Evolutionary conservation across 1,139 yeast genomes (phyloP), one percentile per base, ranked within the genome.

Genomic region (Suhomyces maxii): DNA sequence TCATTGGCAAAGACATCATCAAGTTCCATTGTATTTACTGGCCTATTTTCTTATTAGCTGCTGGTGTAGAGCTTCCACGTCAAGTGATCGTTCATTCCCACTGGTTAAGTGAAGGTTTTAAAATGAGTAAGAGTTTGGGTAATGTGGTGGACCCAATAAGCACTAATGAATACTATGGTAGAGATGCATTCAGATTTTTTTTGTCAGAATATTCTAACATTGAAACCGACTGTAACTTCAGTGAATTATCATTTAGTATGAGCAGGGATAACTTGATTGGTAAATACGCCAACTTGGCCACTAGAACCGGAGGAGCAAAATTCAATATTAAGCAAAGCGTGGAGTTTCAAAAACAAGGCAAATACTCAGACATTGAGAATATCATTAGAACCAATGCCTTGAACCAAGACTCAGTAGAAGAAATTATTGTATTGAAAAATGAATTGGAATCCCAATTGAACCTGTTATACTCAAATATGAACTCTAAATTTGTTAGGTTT

Each of bases 61-160:
- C 95, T 0, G 84, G 77, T 0, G 60, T 88, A 0, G 80, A 80
- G 3, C 60, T 85, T 8, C 98, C 98, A 0, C 68, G 75, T 36
- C 86, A 84, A 52, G 80, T 93, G 5, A 77, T 90, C 10, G 96
- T 93, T 1, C 99, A 93, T 67, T 85, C 96, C 3, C 99, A 93
- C 64, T 93, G 99, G 99, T 73, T 91, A 13, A 79, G 88, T 65
- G 86, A 84, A 39, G 98, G 98, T 0, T 72, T 82, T 44, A 93
- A 93, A 61, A 93, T 93, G 99, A 87, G 96, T 48, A 93, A 93
- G 59, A 86, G 96, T 47, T 68, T 85, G 48, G 97, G 98, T 0
- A 93, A 93, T 63, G 98, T 93, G n/a, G 96, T 93, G 8, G 97
- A 95, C 59, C 99, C 99, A 0, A 61, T 86, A 23, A 78, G 71